Evolutionary conservation across 2,329 filamentous ascomycete genomes (phyloP).

Genomic region (Cercospora zeina): DNA sequence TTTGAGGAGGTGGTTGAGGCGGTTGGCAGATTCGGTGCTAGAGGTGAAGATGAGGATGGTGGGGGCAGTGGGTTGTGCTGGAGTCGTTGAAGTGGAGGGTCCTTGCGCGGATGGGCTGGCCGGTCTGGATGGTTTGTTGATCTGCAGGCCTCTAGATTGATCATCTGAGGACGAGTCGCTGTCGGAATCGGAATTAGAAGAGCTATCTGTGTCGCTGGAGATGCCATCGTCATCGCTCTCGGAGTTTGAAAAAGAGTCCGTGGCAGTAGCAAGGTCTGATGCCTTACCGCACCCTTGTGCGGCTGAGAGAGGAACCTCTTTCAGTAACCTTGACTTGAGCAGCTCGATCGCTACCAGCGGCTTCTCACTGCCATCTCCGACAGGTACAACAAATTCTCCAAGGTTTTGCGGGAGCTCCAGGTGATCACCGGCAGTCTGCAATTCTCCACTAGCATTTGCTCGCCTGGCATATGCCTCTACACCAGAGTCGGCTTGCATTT

Average conservation of each 20-base stretch:
- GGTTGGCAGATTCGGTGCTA: conserved; percentile 83
- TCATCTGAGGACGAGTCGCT: conserved; percentile 4
- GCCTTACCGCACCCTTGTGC: conserved; percentile 5
- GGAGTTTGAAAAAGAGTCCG: conserved; percentile 19
- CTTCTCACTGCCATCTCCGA: conserved; percentile 56
- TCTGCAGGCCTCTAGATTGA: conserved; percentile 12
- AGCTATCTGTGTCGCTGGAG: conserved; percentile 15
- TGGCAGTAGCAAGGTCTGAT: background rate
- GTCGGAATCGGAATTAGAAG: conserved; percentile 22
- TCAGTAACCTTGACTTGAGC: conserved; percentile 57
- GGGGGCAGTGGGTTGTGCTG: conserved; percentile 25
- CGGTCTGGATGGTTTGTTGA: background rate
- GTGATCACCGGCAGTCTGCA: conserved; percentile 38
- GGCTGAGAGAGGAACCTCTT: background rate
- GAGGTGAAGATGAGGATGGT: conserved; percentile 81
- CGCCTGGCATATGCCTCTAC: conserved; percentile 24
- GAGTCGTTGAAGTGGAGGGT: background rate
- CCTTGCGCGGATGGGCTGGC: background rate
- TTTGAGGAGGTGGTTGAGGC: conserved; percentile 74
- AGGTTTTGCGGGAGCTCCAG: conserved; percentile 60
- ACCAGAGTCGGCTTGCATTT: conserved; percentile 26
- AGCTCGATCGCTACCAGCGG: conserved; percentile 83
- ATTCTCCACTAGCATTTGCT: conserved; percentile 21
- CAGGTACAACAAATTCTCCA: conserved; percentile 52
- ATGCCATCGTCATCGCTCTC: conserved; percentile 8